phyloP scores from a whole-genome alignment of 2,329 filamentous ascomycete genomes.

The Acrocalymma vagum region DNA sequence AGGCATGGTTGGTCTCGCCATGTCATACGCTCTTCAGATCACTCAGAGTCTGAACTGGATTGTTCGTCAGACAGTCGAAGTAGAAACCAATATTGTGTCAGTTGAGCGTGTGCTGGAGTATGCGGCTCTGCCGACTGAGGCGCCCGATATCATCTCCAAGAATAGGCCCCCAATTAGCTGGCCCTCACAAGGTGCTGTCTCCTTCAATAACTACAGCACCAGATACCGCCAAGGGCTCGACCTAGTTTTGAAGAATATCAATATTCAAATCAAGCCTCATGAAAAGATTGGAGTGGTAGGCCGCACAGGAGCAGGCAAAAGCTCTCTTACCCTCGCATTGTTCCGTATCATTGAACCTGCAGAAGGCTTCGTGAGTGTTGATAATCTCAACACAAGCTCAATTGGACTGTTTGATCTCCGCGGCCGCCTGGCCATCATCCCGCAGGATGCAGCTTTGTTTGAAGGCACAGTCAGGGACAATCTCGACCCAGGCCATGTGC shows the following conservation, averaged over 20 bases:
- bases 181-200: constrained; percentile 87
- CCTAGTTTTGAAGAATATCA: constrained; percentile 91
- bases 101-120: constrained; percentile 98
- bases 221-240: constrained; percentile 90
- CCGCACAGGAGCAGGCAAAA: constrained; percentile 95
- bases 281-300: constrained; percentile 99
- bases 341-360: constrained; percentile 95
- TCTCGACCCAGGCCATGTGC: constrained; percentile 90
- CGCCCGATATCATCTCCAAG: constrained; percentile 90
- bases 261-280: constrained; percentile 88
- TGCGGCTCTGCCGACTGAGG: constrained; percentile 87
- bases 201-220: constrained; percentile 93
- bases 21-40: constrained; percentile 98
- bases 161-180: constrained; percentile 88
- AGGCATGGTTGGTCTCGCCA: constrained; percentile 87
- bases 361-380: constrained; percentile 86
- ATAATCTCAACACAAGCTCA: constrained; percentile 84
- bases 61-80: constrained; percentile 96
- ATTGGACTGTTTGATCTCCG: constrained; percentile 92
- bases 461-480: constrained; percentile 94
- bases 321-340: constrained; percentile 87
- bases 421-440: constrained; percentile 91
- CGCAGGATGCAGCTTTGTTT: constrained; percentile 95
- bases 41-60: constrained; percentile 99
- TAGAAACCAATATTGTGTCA: constrained; percentile 99